phyloP scores from a whole-genome alignment of 2,329 filamentous ascomycete species.

The Exophiala xenobiotica region DNA sequence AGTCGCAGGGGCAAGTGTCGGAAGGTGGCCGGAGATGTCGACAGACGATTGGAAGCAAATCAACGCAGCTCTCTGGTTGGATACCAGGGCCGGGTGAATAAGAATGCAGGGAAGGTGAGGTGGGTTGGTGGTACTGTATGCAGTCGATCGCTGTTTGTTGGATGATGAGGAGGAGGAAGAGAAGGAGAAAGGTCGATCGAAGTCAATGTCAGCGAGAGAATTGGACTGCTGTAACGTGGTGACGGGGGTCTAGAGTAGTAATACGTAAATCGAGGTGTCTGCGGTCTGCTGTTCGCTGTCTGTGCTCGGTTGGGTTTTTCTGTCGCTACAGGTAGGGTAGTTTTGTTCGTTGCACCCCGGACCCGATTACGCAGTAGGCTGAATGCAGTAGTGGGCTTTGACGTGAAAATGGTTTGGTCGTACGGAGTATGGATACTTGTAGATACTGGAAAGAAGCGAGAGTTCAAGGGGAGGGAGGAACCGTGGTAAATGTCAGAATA shows the following conservation, averaged over 20 bases:
- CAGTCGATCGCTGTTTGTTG: too few relatives aligned
- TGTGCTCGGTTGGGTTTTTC: too few relatives aligned
- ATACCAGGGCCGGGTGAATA: background rate
- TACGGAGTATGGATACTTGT: too few relatives aligned
- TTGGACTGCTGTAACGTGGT: background rate
- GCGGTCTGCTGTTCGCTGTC: too few relatives aligned
- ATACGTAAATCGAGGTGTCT: too few relatives aligned
- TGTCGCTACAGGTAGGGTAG: background rate
- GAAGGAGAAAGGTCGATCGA: background rate
- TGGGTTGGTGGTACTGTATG: background rate
- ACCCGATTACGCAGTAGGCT: background rate
- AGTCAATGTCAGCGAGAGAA: background rate
- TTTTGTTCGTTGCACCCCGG: background rate
- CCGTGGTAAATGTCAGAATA: too few relatives aligned
- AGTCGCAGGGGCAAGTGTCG: background rate
- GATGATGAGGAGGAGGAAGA: too few relatives aligned
- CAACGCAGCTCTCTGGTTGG: background rate
- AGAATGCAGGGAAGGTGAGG: background rate
- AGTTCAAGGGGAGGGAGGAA: background rate
- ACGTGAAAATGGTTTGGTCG: too few relatives aligned
- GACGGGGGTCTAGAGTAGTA: background rate
- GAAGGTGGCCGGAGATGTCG: background rate
- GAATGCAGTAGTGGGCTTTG: background rate
- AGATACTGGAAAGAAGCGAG: background rate
- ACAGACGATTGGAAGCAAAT: constrained; percentile 1